These are phyloP conservation scores for Glycine latifolia DNA, from an alignment of 306 rosid species.

Conservation along the genomic window DNA sequence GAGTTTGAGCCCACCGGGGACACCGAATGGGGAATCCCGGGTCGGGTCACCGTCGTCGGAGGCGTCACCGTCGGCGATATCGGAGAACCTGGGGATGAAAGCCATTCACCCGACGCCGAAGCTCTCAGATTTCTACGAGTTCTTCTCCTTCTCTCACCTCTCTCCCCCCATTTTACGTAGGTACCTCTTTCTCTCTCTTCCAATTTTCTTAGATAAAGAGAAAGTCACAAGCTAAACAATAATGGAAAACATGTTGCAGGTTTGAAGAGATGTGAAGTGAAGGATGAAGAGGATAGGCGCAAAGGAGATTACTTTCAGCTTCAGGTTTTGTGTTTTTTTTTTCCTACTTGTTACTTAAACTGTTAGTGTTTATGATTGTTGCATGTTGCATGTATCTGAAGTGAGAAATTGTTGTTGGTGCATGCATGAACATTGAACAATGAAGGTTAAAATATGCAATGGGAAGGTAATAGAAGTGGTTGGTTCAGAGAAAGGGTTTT, in stretches of 20 bases:
- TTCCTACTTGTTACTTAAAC: no score
- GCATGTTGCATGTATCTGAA: not conserved
- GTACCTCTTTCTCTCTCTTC: slow-evolving; percentile 40
- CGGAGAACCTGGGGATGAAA: slow-evolving; percentile 82
- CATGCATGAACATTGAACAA: slow-evolving; percentile 19
- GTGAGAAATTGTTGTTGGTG: not conserved
- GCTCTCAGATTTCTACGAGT: slow-evolving; percentile 91
- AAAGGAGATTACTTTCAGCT: slow-evolving; percentile 74
- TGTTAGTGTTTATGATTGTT: not conserved
- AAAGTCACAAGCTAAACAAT: no score
- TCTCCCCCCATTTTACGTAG: slow-evolving; percentile 79
- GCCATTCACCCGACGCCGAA: slow-evolving; percentile 94
- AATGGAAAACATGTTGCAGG: slow-evolving; percentile 49
- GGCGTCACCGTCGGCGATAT: slow-evolving; percentile 58
- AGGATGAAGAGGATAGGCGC: slow-evolving; percentile 57
- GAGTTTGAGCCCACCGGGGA: slow-evolving; percentile 53
- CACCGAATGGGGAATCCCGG: slow-evolving; percentile 56
- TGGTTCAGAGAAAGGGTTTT: slow-evolving; percentile 88
- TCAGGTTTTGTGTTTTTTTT: slow-evolving; percentile 58
- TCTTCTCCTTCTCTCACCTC: slow-evolving; percentile 79
- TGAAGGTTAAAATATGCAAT: slow-evolving; percentile 86
- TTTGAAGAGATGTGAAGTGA: slow-evolving; percentile 67
- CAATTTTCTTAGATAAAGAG: no score
- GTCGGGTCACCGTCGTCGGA: slow-evolving; percentile 16
- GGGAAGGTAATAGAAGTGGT: slow-evolving; percentile 86